phyloP scores from a whole-genome alignment of 2,329 filamentous ascomycete genomes.

The Clonostachys chloroleuca region DNA sequence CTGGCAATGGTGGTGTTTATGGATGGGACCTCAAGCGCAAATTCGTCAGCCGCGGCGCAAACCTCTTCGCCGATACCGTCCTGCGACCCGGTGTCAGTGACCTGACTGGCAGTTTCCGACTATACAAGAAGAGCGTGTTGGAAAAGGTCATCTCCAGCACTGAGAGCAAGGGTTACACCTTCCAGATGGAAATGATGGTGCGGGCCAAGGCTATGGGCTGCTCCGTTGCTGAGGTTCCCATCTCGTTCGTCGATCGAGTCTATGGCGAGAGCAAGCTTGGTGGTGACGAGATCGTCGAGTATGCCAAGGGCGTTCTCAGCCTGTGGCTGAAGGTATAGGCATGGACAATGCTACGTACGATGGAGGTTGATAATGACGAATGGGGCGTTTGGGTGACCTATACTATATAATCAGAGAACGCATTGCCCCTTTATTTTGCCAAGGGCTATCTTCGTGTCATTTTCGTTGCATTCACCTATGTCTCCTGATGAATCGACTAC shows the following conservation, averaged over 20 bases:
- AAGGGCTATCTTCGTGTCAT: background rate
- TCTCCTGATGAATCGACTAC: background rate
- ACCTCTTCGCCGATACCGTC: slow-evolving; percentile 93
- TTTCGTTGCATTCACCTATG: background rate
- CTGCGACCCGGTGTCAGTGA: slow-evolving; percentile 92
- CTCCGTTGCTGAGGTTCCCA: slow-evolving; percentile 91
- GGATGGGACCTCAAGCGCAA: slow-evolving; percentile 95
- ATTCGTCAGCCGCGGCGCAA: slow-evolving; percentile 80
- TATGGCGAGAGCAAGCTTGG: slow-evolving; percentile 96
- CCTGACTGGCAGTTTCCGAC: slow-evolving; percentile 86
- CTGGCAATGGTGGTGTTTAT: slow-evolving; percentile 82
- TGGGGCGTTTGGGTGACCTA: slow-evolving; percentile 20
- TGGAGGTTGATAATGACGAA: slow-evolving; percentile 9
- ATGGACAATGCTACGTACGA: too few relatives aligned
- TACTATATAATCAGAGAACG: slow-evolving; percentile 15
- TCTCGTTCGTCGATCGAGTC: slow-evolving; percentile 90
- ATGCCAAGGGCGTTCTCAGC: slow-evolving; percentile 78
- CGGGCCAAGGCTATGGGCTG: slow-evolving; percentile 94
- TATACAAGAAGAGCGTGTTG: slow-evolving; percentile 89
- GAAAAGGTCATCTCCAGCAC: slow-evolving; percentile 83
- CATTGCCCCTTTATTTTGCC: background rate
- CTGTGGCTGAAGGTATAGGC: slow-evolving; percentile 72
- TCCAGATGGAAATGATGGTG: slow-evolving; percentile 99
- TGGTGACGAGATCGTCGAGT: slow-evolving; percentile 93
- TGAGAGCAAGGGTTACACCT: slow-evolving; percentile 95